phyloP scores from a whole-genome alignment of 345 rosid genomes.

The Conringia planisiliqua region DNA sequence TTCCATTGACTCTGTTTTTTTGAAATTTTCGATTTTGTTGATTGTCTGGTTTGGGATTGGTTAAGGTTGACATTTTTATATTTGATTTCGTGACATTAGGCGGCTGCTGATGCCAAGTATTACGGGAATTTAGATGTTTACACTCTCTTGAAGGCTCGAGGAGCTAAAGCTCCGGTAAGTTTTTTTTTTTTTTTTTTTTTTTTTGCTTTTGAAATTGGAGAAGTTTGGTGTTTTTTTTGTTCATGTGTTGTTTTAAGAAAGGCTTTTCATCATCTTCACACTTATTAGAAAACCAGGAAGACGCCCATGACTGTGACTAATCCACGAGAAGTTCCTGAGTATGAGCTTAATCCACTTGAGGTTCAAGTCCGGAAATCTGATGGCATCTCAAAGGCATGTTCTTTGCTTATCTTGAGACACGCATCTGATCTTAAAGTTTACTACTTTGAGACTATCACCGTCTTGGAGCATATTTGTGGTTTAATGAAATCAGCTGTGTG shows the following conservation, averaged over 20 bases:
- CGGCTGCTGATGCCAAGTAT: conserved; percentile 87
- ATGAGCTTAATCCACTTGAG: conserved; percentile 89
- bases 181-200: background rate
- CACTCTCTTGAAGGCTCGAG: conserved; percentile 78
- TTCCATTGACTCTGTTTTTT: background rate
- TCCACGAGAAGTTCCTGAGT: conserved; percentile 88
- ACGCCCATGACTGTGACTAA: conserved; percentile 90
- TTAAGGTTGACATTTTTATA: background rate
- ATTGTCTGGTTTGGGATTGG: background rate
- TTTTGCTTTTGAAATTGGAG: background rate
- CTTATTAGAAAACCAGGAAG: conserved; percentile 72
- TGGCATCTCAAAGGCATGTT: conserved; percentile 71
- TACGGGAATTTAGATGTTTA: conserved; percentile 78
- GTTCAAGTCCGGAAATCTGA: conserved; percentile 80
- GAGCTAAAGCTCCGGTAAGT: conserved; percentile 79
- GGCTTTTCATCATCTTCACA: background rate
- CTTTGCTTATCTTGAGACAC: background rate
- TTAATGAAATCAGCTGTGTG: background rate
- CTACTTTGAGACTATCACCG: background rate
- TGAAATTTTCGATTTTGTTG: background rate
- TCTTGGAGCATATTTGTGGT: background rate
- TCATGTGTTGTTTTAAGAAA: conserved; percentile 1
- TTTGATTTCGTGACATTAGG: conserved; percentile 42
- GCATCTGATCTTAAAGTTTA: background rate
- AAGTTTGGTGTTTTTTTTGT: background rate